Evolutionary conservation across 163 green algal genomes (phyloP), one percentile per base, ranked within the genome.

Genomic region (Scenedesmus sp.): DNA sequence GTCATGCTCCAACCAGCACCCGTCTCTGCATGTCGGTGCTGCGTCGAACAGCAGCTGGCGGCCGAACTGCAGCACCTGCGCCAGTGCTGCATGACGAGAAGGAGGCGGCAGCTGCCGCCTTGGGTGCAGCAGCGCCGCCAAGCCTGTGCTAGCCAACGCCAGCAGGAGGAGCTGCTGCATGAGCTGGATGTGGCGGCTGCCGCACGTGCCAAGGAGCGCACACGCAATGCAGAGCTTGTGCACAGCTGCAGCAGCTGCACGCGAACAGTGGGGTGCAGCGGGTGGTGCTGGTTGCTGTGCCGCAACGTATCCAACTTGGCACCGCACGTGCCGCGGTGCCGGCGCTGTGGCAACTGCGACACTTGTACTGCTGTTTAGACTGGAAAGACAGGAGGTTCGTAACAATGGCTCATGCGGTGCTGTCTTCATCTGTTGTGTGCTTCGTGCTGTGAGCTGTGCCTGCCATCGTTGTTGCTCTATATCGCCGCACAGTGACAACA

Each of bases 141-240:
- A 72, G 46, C 59, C 40, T 30, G 87, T 90, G 51, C 83, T 86
- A 24, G 72, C 86, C 10, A 81, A 53, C 33, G 81, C 94, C 26
- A 94, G 42, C 68, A 73, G 85, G 91, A 95, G 10, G 88, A 95
- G 89, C 83, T 96, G 80, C 70, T 94, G 37, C 87, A 92, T 43
- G 30, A 65, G 78, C 80, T 90, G 49, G 13, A 80, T 51, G 35
- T 73, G 3, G 2, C 46, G 35, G 65, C n/a, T n/a, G 92, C 87
- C 4, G 93, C 90, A 9, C 93, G 94, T 33, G 90, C 91, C 0
- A 81, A 88, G 15, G 95, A 97, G 94, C 91, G 95, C 76, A 85
- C 92, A 13, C 93, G 94, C 61, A 97, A 97, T 92, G 87, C 88
- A 18, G 95, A 97, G 91, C 94, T 97, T 78, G 94, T 96, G 85